Evolutionary conservation across 192 early-diverging fungal genomes (phyloP).

Genomic region (Diversispora epigaea): DNA sequence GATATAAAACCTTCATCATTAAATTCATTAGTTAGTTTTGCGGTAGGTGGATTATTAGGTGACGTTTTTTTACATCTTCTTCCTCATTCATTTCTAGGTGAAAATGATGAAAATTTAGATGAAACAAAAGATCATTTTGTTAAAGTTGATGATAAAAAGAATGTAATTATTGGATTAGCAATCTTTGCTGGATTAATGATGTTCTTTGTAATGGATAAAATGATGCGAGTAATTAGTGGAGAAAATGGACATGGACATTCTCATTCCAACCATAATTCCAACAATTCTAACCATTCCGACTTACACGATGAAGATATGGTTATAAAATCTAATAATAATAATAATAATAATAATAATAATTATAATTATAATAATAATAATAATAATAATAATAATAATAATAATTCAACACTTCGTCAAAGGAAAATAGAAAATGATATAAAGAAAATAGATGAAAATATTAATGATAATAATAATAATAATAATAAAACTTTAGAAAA

Average conservation of each 20-base stretch:
- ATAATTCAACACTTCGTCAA: constrained; percentile 10
- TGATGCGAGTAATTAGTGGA: constrained; percentile 76
- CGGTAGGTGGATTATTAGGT: constrained; percentile 81
- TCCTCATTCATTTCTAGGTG: constrained; percentile 73
- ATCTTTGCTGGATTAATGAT: constrained; percentile 74
- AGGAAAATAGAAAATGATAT: constrained; percentile 27
- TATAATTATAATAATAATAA: constrained; percentile 38
- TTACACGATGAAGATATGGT: too few relatives aligned
- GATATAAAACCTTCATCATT: constrained; percentile 54
- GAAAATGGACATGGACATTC: constrained; percentile 60
- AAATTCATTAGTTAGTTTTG: constrained; percentile 80
- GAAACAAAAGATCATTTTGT: constrained; percentile 39
- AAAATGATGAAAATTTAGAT: constrained; percentile 29
- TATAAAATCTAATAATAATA: constrained; percentile 15
- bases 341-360: constrained; percentile 50
- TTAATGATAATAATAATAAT: too few relatives aligned
- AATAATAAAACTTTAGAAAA: constrained; percentile 28
- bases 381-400: neutral
- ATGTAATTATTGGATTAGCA: constrained; percentile 68
- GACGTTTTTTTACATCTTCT: constrained; percentile 84
- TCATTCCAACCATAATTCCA: constrained; percentile 41
- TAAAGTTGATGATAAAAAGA: constrained; percentile 49
- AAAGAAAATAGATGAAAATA: constrained; percentile 37
- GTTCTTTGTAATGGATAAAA: constrained; percentile 82
- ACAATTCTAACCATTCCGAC: constrained; percentile 12